These are phyloP conservation scores for Diaporthe aspalathi DNA, from an alignment of 2,329 filamentous ascomycete genomes.

Conservation along the genomic window DNA sequence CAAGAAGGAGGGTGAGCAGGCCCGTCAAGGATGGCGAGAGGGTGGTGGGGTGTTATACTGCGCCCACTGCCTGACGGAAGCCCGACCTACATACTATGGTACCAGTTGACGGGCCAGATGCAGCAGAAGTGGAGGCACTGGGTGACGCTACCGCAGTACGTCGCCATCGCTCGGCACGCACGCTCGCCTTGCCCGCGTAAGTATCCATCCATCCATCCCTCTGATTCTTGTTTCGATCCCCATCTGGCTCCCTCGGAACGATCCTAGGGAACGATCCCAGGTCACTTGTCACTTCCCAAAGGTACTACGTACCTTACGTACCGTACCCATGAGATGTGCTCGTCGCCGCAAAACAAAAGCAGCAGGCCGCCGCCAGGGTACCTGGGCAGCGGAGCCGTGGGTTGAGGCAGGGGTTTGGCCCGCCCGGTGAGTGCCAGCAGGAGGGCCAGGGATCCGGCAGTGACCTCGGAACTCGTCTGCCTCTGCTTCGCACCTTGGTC, in stretches of 20 bases:
- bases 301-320: neutral
- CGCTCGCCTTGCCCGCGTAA: conserved; percentile 38
- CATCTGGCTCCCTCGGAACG: conserved; percentile 28
- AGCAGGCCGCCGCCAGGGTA: conserved; percentile 18
- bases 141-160: conserved; percentile 38
- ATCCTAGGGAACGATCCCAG: conserved; percentile 26
- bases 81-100: conserved; percentile 30
- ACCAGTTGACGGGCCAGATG: conserved; percentile 38
- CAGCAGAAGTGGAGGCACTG: conserved; percentile 39
- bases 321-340: neutral
- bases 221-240: conserved; percentile 24
- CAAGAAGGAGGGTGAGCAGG: conserved; percentile 59
- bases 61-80: conserved; percentile 40
- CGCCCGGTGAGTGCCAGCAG: conserved; percentile 16
- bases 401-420: conserved; percentile 16
- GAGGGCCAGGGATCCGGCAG: conserved; percentile 10
- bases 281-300: neutral
- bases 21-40: conserved; percentile 55
- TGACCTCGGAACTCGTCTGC: conserved; percentile 1
- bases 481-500: conserved; percentile 12
- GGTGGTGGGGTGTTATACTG: conserved; percentile 64
- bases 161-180: conserved; percentile 40
- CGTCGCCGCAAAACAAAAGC: conserved; percentile 18
- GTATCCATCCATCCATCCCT: neutral
- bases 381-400: conserved; percentile 18